Conservation (phyloP, 2,329 filamentous ascomycete genomes). For the Cladorrhinum sp. region DNA sequence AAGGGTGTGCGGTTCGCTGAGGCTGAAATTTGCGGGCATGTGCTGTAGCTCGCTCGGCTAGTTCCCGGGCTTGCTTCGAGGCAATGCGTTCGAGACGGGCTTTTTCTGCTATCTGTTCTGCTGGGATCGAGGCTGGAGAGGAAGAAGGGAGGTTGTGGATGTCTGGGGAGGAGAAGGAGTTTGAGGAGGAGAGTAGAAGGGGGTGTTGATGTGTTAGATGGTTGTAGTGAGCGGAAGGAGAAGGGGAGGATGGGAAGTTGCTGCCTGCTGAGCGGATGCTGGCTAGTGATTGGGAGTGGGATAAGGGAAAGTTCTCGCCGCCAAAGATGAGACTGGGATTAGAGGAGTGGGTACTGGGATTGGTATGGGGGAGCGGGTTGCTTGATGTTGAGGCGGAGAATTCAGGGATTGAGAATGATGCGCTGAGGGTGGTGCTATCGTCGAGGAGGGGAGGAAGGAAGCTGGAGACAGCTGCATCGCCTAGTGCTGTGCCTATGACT, state of each 20-base stretch:
- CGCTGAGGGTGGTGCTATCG: background rate
- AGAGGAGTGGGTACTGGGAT: background rate
- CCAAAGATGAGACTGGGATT: constrained; percentile 20
- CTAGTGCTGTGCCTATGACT: constrained; percentile 14
- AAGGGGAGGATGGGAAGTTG: constrained; percentile 20
- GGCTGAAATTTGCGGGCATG: constrained; percentile 52
- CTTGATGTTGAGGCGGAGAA: constrained; percentile 21
- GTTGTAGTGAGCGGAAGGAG: constrained; percentile 22
- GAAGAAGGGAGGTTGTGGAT: constrained; percentile 16
- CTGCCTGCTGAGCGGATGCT: constrained; percentile 7
- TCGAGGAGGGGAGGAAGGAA: constrained; percentile 24
- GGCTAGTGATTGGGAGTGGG: constrained; percentile 26
- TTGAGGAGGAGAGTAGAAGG: background rate
- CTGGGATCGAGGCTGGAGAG: constrained; percentile 37
- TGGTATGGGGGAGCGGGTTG: background rate
- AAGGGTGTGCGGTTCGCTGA: constrained; percentile 51
- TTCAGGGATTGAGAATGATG: constrained; percentile 7
- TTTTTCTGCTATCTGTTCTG: constrained; percentile 57
- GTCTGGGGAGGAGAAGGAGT: background rate
- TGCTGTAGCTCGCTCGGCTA: constrained; percentile 54
- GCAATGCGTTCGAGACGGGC: constrained; percentile 60
- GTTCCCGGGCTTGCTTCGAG: constrained; percentile 51
- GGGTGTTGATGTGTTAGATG: constrained; percentile 19
- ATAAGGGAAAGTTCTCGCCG: constrained; percentile 24
- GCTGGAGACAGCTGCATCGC: constrained; percentile 20